Conservation (phyloP, 164 flowering plant species). For the Vitis labrusca region DNA sequence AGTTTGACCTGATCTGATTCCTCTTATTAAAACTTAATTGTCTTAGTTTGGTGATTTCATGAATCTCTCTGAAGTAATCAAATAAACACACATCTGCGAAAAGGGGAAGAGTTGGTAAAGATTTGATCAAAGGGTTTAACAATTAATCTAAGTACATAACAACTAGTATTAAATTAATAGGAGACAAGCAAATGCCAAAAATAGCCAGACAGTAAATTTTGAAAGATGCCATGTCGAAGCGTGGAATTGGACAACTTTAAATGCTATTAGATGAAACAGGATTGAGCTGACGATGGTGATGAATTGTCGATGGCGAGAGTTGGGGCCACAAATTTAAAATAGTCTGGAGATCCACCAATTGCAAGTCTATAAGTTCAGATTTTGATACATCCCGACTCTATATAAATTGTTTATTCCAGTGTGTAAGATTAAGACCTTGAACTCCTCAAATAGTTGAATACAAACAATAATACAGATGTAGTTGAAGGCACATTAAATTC, state of each 20-base stretch:
- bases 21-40: background rate
- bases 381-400: too few species aligned
- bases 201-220: background rate
- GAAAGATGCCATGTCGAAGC: background rate
- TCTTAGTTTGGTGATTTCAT: background rate
- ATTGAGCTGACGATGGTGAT: constrained; percentile 5
- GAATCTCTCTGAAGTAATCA: background rate
- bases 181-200: too few species aligned
- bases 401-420: too few species aligned
- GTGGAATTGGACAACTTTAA: constrained; percentile 4
- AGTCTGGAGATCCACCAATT: constrained; percentile 16
- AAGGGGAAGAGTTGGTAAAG: background rate
- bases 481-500: too few species aligned
- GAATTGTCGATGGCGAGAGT: constrained; percentile 12
- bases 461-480: too few species aligned
- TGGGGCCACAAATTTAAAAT: constrained; percentile 18
- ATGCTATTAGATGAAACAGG: constrained; percentile 1
- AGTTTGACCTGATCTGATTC: constrained; percentile 15
- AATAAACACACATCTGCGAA: background rate
- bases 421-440: too few species aligned
- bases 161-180: too few species aligned
- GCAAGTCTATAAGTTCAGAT: background rate
- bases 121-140: background rate
- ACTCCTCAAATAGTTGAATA: too few species aligned
- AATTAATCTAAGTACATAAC: background rate